Conservation (phyloP, 139 green algal species). For the Mychonastes homosphaera region DNA sequence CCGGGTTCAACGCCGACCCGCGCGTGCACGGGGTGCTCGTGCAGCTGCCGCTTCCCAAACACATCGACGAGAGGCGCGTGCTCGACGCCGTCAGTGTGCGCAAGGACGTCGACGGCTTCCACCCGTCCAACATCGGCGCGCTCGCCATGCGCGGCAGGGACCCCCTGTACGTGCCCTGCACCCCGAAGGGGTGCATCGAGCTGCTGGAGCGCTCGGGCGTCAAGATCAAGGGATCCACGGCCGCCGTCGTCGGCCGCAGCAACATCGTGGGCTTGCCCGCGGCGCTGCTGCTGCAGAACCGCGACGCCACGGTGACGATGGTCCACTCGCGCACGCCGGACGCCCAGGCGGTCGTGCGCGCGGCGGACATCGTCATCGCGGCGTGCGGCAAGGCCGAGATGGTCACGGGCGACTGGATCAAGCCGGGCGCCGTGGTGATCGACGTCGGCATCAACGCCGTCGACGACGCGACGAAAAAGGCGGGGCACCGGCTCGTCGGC, state of each 20-base stretch:
- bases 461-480: constrained; percentile 37
- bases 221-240: constrained; percentile 45
- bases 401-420: constrained; percentile 74
- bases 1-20: constrained; percentile 59
- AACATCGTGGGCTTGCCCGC: constrained; percentile 93
- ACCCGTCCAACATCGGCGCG: constrained; percentile 80
- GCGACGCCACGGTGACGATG: constrained; percentile 64
- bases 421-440: constrained; percentile 81
- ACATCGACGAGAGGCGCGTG: constrained; percentile 77
- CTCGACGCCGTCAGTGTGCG: constrained; percentile 73
- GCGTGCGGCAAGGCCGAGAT: constrained; percentile 75
- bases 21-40: constrained; percentile 80
- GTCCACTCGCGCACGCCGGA: constrained; percentile 45
- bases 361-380: constrained; percentile 88
- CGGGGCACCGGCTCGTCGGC: constrained; percentile 76
- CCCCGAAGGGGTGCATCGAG: constrained; percentile 85
- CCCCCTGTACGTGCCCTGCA: constrained; percentile 77
- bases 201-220: constrained; percentile 65
- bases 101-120: constrained; percentile 95
- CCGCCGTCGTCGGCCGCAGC: constrained; percentile 79
- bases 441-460: constrained; percentile 95
- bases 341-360: constrained; percentile 18
- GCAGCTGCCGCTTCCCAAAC: constrained; percentile 81
- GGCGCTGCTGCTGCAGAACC: constrained; percentile 66
- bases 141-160: constrained; percentile 73